A percentile compares a stretch with the other conserved stretches of the same genome.
phyloP scores from a whole-genome alignment of 164 flowering plant species.

The Magnolia changhungtana region DNA sequence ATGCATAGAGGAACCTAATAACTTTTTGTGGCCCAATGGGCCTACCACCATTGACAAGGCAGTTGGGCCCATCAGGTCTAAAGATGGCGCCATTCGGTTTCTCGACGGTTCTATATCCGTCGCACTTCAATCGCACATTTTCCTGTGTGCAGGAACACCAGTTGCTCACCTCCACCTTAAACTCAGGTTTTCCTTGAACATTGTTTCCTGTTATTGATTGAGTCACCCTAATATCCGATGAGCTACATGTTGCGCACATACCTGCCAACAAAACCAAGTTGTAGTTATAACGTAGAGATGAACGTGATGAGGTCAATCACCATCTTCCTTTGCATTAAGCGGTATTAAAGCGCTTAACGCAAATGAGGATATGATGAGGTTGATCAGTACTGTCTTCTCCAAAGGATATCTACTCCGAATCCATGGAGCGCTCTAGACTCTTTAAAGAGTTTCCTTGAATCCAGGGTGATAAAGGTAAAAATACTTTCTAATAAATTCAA shows the following conservation, averaged over 20 bases:
- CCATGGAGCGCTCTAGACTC: no score
- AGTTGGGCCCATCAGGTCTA: not conserved
- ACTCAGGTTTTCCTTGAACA: not conserved
- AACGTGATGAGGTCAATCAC: no score
- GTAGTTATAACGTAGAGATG: no score
- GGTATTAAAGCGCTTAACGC: no score
- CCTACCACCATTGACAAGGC: slow-evolving; percentile 2
- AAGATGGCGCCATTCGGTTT: not conserved
- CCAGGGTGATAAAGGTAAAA: no score
- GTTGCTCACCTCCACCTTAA: slow-evolving; percentile 3
- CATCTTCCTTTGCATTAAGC: no score
- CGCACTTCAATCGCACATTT: slow-evolving; percentile 1
- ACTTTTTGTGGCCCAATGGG: not conserved
- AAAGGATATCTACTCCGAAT: no score
- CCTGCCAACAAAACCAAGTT: no score
- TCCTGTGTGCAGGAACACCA: slow-evolving; percentile 3
- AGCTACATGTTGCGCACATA: not conserved
- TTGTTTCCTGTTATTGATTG: not conserved
- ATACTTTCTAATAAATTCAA: no score
- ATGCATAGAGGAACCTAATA: slow-evolving; percentile 3
- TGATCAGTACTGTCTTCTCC: no score
- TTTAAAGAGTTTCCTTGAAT: no score
- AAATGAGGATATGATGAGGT: no score
- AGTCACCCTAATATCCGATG: not conserved
- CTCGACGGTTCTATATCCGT: slow-evolving; percentile 2